Conservation (phyloP, 208 protist species). For the Phytomonas sp. region DNA sequence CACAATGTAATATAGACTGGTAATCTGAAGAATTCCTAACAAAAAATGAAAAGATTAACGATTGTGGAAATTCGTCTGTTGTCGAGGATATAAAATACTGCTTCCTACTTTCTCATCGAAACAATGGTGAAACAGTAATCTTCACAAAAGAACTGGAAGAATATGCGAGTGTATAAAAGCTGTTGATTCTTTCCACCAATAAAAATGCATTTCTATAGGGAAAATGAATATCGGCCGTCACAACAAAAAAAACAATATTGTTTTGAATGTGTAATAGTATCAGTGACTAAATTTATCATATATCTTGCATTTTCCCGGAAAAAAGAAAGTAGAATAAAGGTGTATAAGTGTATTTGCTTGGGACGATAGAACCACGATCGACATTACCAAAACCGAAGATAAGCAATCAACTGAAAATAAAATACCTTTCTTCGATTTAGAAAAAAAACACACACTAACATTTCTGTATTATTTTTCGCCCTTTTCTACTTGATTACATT, state of each 20-base stretch:
- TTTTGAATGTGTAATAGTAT: not conserved
- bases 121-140: not conserved
- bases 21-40: not conserved
- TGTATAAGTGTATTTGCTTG: not conserved
- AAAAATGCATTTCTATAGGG: not conserved
- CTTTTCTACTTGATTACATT: slow-evolving; percentile 11
- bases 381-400: not conserved
- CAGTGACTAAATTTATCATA: not conserved
- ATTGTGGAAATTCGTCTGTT: not conserved
- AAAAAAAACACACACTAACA: slow-evolving; percentile 9
- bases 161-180: slow-evolving; percentile 2
- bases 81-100: slow-evolving; percentile 4
- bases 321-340: slow-evolving; percentile 10
- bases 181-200: not conserved
- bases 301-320: not conserved
- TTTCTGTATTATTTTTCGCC: slow-evolving; percentile 6
- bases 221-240: not conserved
- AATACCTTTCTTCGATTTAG: not conserved
- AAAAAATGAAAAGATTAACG: not conserved
- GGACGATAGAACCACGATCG: not conserved
- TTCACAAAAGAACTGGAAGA: not conserved
- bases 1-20: not conserved
- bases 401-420: not conserved
- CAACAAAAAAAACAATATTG: slow-evolving; percentile 10
- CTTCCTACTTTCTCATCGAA: not conserved